A percentile compares a stretch with the other conserved stretches of the same genome.
These are phyloP conservation scores for Cladorrhinum samala DNA, from an alignment of 495 filamentous ascomycete genomes.

Conservation along the genomic window DNA sequence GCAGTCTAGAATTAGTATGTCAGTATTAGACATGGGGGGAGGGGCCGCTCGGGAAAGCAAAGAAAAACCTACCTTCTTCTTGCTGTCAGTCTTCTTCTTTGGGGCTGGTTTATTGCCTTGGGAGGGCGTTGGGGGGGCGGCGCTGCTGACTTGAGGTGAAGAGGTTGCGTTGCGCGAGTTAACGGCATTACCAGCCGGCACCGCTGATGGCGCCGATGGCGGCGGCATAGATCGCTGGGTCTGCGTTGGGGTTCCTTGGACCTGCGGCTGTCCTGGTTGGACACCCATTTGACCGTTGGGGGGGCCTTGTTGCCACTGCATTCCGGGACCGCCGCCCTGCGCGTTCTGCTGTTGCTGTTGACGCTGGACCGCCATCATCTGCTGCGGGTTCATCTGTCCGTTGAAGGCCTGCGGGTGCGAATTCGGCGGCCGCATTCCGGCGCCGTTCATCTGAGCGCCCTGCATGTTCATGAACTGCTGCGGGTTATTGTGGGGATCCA, in stretches of 20 bases:
- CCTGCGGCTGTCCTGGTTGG: slow-evolving; percentile 52
- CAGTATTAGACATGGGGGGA: not conserved
- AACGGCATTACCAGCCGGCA: slow-evolving; percentile 38
- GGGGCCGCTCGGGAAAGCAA: slow-evolving; percentile 21
- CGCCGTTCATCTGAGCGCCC: slow-evolving; percentile 53
- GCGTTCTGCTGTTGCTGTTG: slow-evolving; percentile 31
- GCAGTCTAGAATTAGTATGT: slow-evolving; percentile 45
- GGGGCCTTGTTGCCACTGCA: slow-evolving; percentile 54
- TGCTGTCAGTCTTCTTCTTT: slow-evolving; percentile 77
- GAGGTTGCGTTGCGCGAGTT: slow-evolving; percentile 61
- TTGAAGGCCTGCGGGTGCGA: slow-evolving; percentile 70
- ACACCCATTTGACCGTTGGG: slow-evolving; percentile 62
- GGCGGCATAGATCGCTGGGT: slow-evolving; percentile 75
- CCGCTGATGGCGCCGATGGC: slow-evolving; percentile 69
- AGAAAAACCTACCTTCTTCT: slow-evolving; percentile 64
- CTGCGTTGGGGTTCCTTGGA: slow-evolving; percentile 62
- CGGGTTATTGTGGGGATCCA: slow-evolving; percentile 52
- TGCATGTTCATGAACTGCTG: slow-evolving; percentile 39
- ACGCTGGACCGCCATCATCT: slow-evolving; percentile 32
- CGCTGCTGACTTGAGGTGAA: slow-evolving; percentile 67
- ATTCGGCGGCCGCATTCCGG: slow-evolving; percentile 79
- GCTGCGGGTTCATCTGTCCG: slow-evolving; percentile 54
- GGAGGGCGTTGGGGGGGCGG: slow-evolving; percentile 83
- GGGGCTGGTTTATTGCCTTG: slow-evolving; percentile 71
- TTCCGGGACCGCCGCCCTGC: slow-evolving; percentile 30